phyloP scores from a whole-genome alignment of 805 yeast genomes.

The Candida gorgasii region DNA sequence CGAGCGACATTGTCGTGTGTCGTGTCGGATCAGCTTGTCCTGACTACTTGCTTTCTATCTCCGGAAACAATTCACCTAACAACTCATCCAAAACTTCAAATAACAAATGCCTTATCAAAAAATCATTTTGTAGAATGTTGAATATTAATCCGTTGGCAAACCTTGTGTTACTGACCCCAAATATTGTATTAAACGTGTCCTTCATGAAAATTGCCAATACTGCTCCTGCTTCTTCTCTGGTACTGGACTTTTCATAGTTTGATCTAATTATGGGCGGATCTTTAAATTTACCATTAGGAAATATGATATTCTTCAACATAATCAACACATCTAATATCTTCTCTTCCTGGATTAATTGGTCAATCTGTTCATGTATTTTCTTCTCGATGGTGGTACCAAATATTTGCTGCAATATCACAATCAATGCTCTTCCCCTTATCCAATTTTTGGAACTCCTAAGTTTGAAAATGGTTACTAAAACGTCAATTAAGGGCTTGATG shows the following conservation, averaged over 20 bases:
- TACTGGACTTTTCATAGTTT: conserved; percentile 49
- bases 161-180: conserved; percentile 66
- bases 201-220: conserved; percentile 57
- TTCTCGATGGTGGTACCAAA: conserved; percentile 87
- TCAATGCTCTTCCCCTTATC: conserved; percentile 82
- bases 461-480: conserved; percentile 69
- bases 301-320: conserved; percentile 26
- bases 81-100: conserved; percentile 60
- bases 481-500: conserved; percentile 79
- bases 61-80: conserved; percentile 47
- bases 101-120: conserved; percentile 63
- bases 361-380: conserved; percentile 49
- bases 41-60: too few relatives aligned
- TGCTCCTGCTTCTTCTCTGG: conserved; percentile 58
- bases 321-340: conserved; percentile 41
- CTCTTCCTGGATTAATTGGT: conserved; percentile 39
- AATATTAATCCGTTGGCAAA: conserved; percentile 63
- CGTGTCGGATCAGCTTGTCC: too few relatives aligned
- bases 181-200: conserved; percentile 69
- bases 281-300: conserved; percentile 51
- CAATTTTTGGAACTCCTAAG: conserved; percentile 65
- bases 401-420: conserved; percentile 79
- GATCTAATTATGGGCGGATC: conserved; percentile 49
- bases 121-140: conserved; percentile 71
- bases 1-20: background rate